Evolutionary conservation across 768 basidiomycete genomes (phyloP).

Genomic region (Pseudohyphozyma bogoriensis): DNA sequence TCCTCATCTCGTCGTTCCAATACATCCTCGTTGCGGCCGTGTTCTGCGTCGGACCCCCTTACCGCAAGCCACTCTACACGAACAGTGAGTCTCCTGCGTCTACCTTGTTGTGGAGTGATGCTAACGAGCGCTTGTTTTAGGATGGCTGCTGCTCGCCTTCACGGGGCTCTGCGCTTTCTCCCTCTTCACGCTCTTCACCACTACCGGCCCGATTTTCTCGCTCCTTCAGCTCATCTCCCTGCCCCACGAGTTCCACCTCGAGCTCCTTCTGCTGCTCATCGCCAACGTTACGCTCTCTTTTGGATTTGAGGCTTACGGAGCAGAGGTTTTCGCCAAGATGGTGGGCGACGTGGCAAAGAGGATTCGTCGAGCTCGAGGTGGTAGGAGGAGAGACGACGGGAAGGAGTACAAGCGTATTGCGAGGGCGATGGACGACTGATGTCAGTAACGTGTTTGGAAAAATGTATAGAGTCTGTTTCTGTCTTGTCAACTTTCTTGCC

Average conservation of each 20-base stretch:
- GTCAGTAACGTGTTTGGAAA: too few species aligned
- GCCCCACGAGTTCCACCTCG: slow-evolving; percentile 56
- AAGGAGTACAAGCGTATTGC: slow-evolving; percentile 82
- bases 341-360: slow-evolving; percentile 35
- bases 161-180: slow-evolving; percentile 60
- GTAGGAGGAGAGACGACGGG: slow-evolving; percentile 49
- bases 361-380: slow-evolving; percentile 31
- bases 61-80: slow-evolving; percentile 86
- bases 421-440: slow-evolving; percentile 51
- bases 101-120: background rate
- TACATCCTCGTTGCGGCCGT: slow-evolving; percentile 94
- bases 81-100: slow-evolving; percentile 55
- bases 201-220: slow-evolving; percentile 50
- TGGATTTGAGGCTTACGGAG: slow-evolving; percentile 50
- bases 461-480: too few species aligned
- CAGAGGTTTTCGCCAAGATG: slow-evolving; percentile 32
- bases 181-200: slow-evolving; percentile 61
- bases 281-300: slow-evolving; percentile 63
- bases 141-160: slow-evolving; percentile 63
- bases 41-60: slow-evolving; percentile 96
- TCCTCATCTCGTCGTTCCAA: slow-evolving; percentile 94
- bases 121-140: slow-evolving; percentile 3
- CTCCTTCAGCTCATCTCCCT: slow-evolving; percentile 69
- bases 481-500: too few species aligned
- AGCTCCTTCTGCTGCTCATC: slow-evolving; percentile 56